A percentile compares a stretch with the other conserved stretches of the same genome.
Evolutionary conservation across 176 grass and related monocot species (phyloP).

Genomic region (Aegilops sharonensis): DNA sequence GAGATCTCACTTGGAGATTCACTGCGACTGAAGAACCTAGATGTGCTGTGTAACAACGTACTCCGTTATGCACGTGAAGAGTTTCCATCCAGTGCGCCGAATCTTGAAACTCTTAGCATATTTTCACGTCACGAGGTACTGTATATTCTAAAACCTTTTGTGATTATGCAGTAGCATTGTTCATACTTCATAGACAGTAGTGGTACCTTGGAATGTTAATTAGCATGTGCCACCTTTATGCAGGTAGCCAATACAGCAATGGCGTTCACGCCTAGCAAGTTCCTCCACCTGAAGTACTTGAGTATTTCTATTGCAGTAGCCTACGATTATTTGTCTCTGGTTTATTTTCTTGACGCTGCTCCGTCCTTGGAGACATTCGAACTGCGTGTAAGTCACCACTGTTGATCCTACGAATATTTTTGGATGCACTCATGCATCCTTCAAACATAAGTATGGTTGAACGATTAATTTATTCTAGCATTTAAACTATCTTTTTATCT

Average conservation of each 20-base stretch:
- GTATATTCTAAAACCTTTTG: not conserved
- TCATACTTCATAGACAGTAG: not conserved
- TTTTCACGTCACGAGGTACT: not conserved
- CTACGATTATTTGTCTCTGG: not conserved
- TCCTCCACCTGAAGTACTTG: not conserved
- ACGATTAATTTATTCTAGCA: not conserved
- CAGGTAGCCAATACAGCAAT: not conserved
- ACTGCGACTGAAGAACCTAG: not conserved
- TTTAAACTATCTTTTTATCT: not conserved
- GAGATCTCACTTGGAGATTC: not conserved
- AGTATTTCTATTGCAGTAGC: not conserved
- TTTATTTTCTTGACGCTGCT: not conserved
- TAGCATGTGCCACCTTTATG: not conserved
- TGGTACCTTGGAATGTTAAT: not conserved
- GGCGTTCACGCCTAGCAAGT: not conserved
- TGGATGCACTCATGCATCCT: not conserved
- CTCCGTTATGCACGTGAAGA: not conserved
- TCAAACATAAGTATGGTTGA: not conserved
- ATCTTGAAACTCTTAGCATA: constrained; percentile 3
- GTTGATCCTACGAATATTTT: not conserved
- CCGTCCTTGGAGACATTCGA: not conserved
- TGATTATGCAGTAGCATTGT: not conserved
- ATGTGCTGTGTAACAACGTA: not conserved
- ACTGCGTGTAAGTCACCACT: not conserved
- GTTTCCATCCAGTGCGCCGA: not conserved